These are phyloP conservation scores for Cephaloascus albidus DNA, from an alignment of 805 yeast genomes.

Conservation along the genomic window DNA sequence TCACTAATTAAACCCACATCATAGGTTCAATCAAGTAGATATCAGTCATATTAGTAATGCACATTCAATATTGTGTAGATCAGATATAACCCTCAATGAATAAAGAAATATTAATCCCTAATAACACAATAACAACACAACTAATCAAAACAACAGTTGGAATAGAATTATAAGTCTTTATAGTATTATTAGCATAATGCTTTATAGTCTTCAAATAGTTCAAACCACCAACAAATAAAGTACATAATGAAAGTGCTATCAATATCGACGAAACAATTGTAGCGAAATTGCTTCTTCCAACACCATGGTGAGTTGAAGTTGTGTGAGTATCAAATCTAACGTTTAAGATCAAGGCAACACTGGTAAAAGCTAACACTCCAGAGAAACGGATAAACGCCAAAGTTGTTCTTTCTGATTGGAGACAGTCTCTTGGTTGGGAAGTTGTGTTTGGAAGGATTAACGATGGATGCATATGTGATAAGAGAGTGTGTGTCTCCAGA, in stretches of 20 bases:
- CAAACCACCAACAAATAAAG: conserved; percentile 25
- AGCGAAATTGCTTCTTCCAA: no score
- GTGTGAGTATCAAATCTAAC: conserved; percentile 28
- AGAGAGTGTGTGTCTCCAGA: not conserved
- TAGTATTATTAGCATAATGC: conserved; percentile 30
- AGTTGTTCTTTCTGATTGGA: conserved; percentile 45
- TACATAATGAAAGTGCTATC: conserved; percentile 25
- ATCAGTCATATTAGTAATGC: no score
- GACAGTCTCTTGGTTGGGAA: conserved; percentile 45
- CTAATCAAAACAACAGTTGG: conserved; percentile 22
- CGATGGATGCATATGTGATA: conserved; percentile 1
- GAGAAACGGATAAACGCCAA: conserved; percentile 39
- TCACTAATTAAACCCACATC: no score
- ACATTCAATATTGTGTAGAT: no score
- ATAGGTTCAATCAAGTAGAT: no score
- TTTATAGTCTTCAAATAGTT: conserved; percentile 35
- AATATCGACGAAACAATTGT: conserved; percentile 23
- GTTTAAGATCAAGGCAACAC: conserved; percentile 36
- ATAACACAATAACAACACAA: conserved; percentile 21
- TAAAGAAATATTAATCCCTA: conserved; percentile 23
- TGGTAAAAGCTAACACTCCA: conserved; percentile 32
- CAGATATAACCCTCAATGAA: not conserved
- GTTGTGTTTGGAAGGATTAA: conserved; percentile 23
- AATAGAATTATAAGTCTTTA: conserved; percentile 25
- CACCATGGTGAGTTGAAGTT: conserved; percentile 7